A percentile compares a stretch with the other conserved stretches of the same genome.
phyloP scores from a whole-genome alignment of 2,329 filamentous ascomycete species.

The Chrysosporium keratinophilum region DNA sequence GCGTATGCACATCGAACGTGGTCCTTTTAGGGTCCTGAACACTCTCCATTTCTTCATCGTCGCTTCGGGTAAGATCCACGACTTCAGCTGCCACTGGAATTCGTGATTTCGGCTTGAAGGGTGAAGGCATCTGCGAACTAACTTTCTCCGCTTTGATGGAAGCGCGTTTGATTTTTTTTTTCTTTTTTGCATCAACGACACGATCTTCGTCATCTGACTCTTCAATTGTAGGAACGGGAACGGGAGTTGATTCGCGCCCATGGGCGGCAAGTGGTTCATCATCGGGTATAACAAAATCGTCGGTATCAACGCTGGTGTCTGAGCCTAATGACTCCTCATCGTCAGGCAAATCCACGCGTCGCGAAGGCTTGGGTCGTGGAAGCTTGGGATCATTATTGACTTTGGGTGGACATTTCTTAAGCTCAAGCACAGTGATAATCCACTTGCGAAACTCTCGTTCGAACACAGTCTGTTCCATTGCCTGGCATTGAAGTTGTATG shows the following conservation, averaged over 20 bases:
- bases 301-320: constrained; percentile 19
- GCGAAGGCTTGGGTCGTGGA: constrained; percentile 4
- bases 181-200: neutral
- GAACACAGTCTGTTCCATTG: constrained; percentile 55
- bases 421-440: constrained; percentile 36
- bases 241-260: neutral
- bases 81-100: constrained; percentile 14
- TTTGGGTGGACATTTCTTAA: constrained; percentile 25
- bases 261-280: constrained; percentile 4
- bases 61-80: constrained; percentile 30
- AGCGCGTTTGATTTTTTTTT: neutral
- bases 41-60: constrained; percentile 10
- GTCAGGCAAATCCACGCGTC: constrained; percentile 8
- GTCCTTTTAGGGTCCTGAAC: constrained; percentile 11
- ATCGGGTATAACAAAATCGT: constrained; percentile 25
- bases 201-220: constrained; percentile 4
- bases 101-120: neutral
- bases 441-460: constrained; percentile 42
- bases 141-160: neutral
- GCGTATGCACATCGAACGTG: constrained; percentile 25
- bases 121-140: neutral
- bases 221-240: constrained; percentile 1
- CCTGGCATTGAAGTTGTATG: constrained; percentile 46
- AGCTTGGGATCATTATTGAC: constrained; percentile 3
- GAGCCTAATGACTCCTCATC: constrained; percentile 31